Conservation (phyloP, 2,329 filamentous ascomycete species). For the Aspergillus calidoustus region DNA sequence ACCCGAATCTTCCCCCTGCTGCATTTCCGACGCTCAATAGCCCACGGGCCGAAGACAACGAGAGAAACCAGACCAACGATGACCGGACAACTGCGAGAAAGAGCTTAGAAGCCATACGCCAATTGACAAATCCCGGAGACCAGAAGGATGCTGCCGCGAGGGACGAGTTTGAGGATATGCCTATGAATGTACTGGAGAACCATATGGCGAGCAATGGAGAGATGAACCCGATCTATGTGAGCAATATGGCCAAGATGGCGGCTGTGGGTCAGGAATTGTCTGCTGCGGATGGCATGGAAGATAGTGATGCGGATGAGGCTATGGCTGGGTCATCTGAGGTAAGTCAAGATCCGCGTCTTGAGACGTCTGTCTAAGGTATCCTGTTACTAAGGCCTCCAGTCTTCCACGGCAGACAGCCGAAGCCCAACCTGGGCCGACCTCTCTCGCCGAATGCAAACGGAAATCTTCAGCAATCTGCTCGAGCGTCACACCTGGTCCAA, state of each 20-base stretch:
- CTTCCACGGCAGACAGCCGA: constrained; percentile 1
- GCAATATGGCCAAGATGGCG: constrained; percentile 34
- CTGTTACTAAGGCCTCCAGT: not conserved
- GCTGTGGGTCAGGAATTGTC: not conserved
- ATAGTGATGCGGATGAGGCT: constrained; percentile 27
- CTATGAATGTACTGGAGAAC: constrained; percentile 26
- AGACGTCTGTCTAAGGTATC: not conserved
- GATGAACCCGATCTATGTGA: constrained; percentile 32
- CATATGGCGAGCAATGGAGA: constrained; percentile 34
- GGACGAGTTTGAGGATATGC: constrained; percentile 18
- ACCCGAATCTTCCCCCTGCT: constrained; percentile 46
- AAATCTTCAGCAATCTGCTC: constrained; percentile 42
- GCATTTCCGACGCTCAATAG: constrained; percentile 46
- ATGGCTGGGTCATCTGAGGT: constrained; percentile 16
- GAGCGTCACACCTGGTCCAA: constrained; percentile 26
- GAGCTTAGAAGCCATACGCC: not conserved
- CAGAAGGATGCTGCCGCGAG: not conserved
- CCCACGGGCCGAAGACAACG: constrained; percentile 12
- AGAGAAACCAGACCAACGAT: not conserved
- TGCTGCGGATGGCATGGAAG: constrained; percentile 20
- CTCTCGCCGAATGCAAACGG: constrained; percentile 36
- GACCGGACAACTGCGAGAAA: not conserved
- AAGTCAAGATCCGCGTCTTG: not conserved
- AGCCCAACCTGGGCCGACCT: constrained; percentile 41
- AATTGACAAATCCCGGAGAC: not conserved